Evolutionary conservation across 2,329 filamentous ascomycete genomes (phyloP).

Genomic region (Alternaria sp.): DNA sequence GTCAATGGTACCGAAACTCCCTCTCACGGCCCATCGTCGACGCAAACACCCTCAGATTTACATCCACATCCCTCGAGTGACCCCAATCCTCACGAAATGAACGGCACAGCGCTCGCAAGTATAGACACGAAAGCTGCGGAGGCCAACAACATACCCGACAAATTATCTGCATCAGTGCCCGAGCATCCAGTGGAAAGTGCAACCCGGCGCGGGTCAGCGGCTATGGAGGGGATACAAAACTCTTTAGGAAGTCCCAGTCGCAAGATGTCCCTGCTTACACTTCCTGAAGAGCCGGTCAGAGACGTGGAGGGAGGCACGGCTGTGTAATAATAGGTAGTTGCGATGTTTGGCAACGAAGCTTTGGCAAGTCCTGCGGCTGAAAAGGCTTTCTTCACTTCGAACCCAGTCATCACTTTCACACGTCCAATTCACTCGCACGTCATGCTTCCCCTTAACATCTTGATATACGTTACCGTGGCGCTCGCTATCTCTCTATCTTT

Average conservation of each 20-base stretch:
- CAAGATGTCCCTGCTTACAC: slow-evolving; percentile 52
- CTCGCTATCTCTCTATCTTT: not conserved
- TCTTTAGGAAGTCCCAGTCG: slow-evolving; percentile 35
- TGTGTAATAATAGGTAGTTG: slow-evolving; percentile 20
- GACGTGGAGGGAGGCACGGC: slow-evolving; percentile 46
- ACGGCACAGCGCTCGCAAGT: slow-evolving; percentile 30
- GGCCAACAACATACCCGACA: slow-evolving; percentile 17
- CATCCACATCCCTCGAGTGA: not conserved
- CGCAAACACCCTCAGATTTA: slow-evolving; percentile 2
- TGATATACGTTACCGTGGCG: not conserved
- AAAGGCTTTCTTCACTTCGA: not conserved
- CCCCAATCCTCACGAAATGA: slow-evolving; percentile 27
- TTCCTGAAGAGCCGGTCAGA: slow-evolving; percentile 50
- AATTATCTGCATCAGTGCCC: slow-evolving; percentile 11
- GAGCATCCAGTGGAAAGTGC: slow-evolving; percentile 9
- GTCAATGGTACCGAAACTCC: slow-evolving; percentile 5
- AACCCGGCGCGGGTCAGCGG: not conserved
- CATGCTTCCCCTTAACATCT: not conserved
- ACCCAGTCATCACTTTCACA: not conserved
- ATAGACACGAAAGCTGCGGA: slow-evolving; percentile 32
- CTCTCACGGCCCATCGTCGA: not conserved
- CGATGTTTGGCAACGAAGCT: slow-evolving; percentile 1
- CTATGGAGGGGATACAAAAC: slow-evolving; percentile 23
- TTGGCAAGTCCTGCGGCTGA: not conserved
- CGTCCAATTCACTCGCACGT: not conserved